These are phyloP conservation scores for Ophiocordyceps sinensis DNA, from an alignment of 2,329 filamentous ascomycete genomes.

Conservation along the genomic window DNA sequence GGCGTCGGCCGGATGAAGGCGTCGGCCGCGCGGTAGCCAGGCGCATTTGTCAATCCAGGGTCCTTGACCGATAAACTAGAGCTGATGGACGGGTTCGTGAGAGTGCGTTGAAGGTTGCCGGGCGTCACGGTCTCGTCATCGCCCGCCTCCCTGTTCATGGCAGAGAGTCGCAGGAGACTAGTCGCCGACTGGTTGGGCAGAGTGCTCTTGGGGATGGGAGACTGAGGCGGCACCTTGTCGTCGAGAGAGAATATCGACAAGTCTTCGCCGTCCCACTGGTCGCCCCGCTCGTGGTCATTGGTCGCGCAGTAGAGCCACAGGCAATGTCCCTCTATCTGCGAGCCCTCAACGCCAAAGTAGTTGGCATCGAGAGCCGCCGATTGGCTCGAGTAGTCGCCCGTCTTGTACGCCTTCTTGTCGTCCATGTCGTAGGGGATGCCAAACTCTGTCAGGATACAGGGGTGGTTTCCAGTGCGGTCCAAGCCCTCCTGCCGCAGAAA, in stretches of 20 bases:
- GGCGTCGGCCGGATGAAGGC: slow-evolving; percentile 83
- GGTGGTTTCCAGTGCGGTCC: slow-evolving; percentile 79
- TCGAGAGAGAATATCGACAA: slow-evolving; percentile 79
- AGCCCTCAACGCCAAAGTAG: slow-evolving; percentile 80
- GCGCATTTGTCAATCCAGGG: slow-evolving; percentile 44
- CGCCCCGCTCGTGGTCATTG: slow-evolving; percentile 81
- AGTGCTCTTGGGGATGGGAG: slow-evolving; percentile 29
- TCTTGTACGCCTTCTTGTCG: slow-evolving; percentile 86
- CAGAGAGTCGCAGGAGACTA: slow-evolving; percentile 16
- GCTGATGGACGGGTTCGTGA: slow-evolving; percentile 54
- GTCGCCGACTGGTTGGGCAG: slow-evolving; percentile 29
- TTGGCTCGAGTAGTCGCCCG: slow-evolving; percentile 88
- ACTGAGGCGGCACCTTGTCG: slow-evolving; percentile 49
- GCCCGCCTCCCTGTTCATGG: slow-evolving; percentile 18
- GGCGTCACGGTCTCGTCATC: slow-evolving; percentile 53
- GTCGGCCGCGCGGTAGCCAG: slow-evolving; percentile 79
- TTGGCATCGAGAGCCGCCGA: slow-evolving; percentile 90
- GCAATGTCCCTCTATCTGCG: slow-evolving; percentile 70
- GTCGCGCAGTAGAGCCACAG: slow-evolving; percentile 74
- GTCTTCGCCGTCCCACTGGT: slow-evolving; percentile 97
- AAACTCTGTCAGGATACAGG: slow-evolving; percentile 85
- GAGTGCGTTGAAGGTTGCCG: slow-evolving; percentile 56
- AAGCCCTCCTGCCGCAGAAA: slow-evolving; percentile 73
- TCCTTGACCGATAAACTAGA: slow-evolving; percentile 37
- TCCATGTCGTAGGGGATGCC: slow-evolving; percentile 99